These are phyloP conservation scores for Solanum lycopersicoides DNA, from an alignment of 257 asterid genomes.

Conservation along the genomic window DNA sequence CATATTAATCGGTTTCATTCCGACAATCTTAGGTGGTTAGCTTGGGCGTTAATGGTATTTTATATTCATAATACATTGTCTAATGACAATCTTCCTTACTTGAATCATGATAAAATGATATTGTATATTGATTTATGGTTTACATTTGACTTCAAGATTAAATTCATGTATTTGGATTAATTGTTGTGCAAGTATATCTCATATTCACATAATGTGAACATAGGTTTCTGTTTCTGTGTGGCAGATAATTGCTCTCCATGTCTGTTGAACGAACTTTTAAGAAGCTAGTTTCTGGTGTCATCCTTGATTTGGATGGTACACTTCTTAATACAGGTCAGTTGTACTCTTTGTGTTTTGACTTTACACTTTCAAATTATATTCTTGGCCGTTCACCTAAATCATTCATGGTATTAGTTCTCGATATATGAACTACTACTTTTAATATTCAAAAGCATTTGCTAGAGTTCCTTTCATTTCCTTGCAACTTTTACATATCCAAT, in stretches of 20 bases:
- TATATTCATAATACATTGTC: background rate
- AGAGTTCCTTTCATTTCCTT: background rate
- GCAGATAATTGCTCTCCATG: background rate
- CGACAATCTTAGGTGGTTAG: background rate
- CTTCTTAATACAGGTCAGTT: constrained; percentile 77
- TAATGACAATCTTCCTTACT: background rate
- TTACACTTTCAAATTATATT: background rate
- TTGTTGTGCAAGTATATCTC: constrained; percentile 1
- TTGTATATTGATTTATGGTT: background rate
- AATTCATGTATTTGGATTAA: background rate
- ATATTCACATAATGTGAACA: constrained; percentile 3
- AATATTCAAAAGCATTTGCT: background rate
- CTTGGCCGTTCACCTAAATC: background rate
- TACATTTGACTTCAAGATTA: background rate
- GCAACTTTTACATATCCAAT: background rate
- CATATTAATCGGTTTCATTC: background rate
- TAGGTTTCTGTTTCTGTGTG: background rate
- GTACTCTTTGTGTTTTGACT: background rate
- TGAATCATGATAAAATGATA: background rate
- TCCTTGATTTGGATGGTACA: constrained; percentile 93
- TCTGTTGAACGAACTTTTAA: constrained; percentile 35
- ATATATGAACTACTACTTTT: background rate
- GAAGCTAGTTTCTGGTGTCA: constrained; percentile 62
- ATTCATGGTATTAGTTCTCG: background rate
- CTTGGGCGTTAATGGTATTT: background rate